Evolutionary conservation across 176 grass and related monocot species (phyloP).

Genomic region (Hyparrhenia diplandra): DNA sequence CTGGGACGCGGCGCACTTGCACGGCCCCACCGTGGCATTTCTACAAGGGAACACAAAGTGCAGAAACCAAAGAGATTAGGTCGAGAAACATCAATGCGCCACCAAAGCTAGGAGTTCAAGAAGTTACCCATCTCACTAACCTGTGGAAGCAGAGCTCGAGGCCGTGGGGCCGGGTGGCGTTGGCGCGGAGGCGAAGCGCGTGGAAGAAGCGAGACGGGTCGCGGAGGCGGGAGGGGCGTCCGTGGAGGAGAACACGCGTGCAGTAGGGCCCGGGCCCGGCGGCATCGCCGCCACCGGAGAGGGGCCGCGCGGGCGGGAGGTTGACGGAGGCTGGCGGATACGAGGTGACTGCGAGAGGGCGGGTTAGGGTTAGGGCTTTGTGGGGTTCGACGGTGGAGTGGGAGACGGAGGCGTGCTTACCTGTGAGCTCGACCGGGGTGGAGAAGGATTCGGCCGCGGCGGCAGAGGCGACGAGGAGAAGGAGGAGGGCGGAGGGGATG

Average conservation of each 20-base stretch:
- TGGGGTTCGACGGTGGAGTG: neutral
- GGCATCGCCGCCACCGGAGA: constrained; percentile 18
- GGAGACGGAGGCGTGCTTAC: constrained; percentile 27
- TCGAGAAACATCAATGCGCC: neutral
- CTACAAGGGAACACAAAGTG: constrained; percentile 37
- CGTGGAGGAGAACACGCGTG: constrained; percentile 58
- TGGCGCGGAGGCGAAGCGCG: constrained; percentile 47
- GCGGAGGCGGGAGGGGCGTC: constrained; percentile 59
- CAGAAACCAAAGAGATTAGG: neutral
- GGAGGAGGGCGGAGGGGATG: neutral
- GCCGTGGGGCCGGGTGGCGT: constrained; percentile 43
- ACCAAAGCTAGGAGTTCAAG: constrained; percentile 23
- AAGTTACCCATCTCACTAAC: constrained; percentile 22
- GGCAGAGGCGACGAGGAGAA: constrained; percentile 24
- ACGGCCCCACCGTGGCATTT: constrained; percentile 64
- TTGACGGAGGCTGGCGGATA: constrained; percentile 10
- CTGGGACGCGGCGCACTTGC: constrained; percentile 62
- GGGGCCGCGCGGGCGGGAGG: constrained; percentile 30
- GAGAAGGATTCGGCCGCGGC: constrained; percentile 16
- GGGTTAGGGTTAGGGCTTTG: constrained; percentile 37
- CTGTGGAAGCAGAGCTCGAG: constrained; percentile 87
- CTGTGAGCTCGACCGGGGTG: constrained; percentile 44
- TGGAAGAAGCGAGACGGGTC: constrained; percentile 68
- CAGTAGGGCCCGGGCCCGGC: constrained; percentile 21
- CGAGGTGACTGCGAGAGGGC: constrained; percentile 6